Percentiles rank a stretch among this genome's conserved stretches.
phyloP scores from a whole-genome alignment of 257 asterid genomes.

The Capsicum rhomboideum region DNA sequence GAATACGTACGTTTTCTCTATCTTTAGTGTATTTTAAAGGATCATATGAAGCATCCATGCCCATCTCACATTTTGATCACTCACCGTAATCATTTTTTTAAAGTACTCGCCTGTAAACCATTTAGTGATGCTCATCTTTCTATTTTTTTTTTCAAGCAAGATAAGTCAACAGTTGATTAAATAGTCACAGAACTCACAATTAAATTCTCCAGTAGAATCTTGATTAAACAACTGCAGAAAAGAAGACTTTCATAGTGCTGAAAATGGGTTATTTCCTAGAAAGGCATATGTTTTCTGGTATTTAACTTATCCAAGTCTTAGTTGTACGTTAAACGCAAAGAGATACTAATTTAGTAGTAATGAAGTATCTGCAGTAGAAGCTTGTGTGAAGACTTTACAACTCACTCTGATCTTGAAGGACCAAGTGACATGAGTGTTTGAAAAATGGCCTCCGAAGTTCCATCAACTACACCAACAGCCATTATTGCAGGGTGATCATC shows the following conservation, averaged over 20 bases:
- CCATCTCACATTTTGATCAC: not conserved
- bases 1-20: not conserved
- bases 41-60: not conserved
- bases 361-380: not conserved
- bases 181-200: not conserved
- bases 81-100: too few species aligned
- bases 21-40: not conserved
- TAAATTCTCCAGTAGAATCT: not conserved
- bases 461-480: constrained; percentile 96
- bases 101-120: too few species aligned
- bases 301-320: not conserved
- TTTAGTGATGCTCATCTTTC: too few species aligned
- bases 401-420: constrained; percentile 96
- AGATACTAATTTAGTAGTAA: not conserved
- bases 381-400: not conserved
- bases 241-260: not conserved
- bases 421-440: constrained; percentile 95
- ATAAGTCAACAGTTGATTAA: too few species aligned
- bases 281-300: not conserved
- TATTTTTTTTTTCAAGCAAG: too few species aligned
- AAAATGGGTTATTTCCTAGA: not conserved
- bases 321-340: not conserved
- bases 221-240: not conserved
- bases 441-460: constrained; percentile 86
- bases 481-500: constrained; percentile 82